A percentile compares a stretch with the other conserved stretches of the same genome.
These are phyloP conservation scores for Beauveria australis DNA, from an alignment of 2,329 filamentous ascomycete species.

Conservation along the genomic window DNA sequence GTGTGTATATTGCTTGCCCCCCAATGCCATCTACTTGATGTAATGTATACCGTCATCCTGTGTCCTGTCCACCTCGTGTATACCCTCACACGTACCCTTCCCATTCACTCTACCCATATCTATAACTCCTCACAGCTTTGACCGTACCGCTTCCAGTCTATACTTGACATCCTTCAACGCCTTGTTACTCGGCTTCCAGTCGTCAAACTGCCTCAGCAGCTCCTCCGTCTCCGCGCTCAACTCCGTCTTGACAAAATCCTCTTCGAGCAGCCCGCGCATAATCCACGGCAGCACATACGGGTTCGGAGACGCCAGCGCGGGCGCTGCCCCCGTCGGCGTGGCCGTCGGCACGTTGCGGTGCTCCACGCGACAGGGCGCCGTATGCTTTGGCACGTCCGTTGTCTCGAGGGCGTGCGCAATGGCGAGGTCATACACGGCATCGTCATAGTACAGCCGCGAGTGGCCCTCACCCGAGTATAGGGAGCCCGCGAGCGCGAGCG, in stretches of 20 bases:
- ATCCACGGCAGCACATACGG: conserved; percentile 93
- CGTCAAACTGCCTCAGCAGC: conserved; percentile 80
- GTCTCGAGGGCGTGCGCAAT: conserved; percentile 69
- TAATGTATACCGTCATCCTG: neutral
- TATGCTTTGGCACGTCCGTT: conserved; percentile 17
- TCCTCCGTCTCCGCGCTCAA: conserved; percentile 68
- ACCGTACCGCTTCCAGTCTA: conserved; percentile 81
- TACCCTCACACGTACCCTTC: neutral
- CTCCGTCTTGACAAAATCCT: conserved; percentile 80
- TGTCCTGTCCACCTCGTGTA: neutral
- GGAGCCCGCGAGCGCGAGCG: conserved; percentile 78
- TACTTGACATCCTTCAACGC: conserved; percentile 94
- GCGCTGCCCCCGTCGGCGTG: conserved; percentile 3
- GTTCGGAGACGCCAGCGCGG: conserved; percentile 50
- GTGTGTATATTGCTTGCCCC: too few relatives aligned
- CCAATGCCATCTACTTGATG: neutral
- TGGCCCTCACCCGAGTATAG: conserved; percentile 90
- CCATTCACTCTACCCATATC: neutral
- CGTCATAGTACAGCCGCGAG: conserved; percentile 85
- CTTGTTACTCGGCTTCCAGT: conserved; percentile 87
- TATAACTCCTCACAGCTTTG: conserved; percentile 51
- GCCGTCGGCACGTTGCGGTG: conserved; percentile 18
- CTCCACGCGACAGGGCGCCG: conserved; percentile 14
- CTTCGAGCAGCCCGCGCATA: conserved; percentile 86
- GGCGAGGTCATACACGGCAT: conserved; percentile 73